phyloP scores from a whole-genome alignment of 768 basidiomycete genomes.

The Boletus reticuloceps region DNA sequence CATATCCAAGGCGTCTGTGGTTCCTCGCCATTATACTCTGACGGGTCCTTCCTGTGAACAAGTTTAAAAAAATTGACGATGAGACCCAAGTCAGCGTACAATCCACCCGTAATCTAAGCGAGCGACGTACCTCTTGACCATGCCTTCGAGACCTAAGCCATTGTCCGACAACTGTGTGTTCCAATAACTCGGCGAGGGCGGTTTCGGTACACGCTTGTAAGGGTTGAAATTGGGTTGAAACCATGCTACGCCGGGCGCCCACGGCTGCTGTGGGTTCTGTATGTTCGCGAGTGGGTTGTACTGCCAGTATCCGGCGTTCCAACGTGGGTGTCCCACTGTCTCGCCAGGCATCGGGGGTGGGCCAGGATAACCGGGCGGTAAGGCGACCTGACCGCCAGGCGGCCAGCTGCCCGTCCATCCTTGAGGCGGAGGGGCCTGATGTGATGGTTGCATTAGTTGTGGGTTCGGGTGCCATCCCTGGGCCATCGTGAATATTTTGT shows the following conservation, averaged over 20 bases:
- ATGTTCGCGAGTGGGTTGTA: slow-evolving; percentile 41
- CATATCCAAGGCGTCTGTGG: slow-evolving; percentile 73
- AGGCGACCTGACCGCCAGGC: slow-evolving; percentile 23
- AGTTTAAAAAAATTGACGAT: background rate
- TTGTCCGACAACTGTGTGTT: slow-evolving; percentile 56
- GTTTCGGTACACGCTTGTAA: slow-evolving; percentile 60
- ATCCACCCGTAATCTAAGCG: background rate
- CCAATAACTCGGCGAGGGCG: slow-evolving; percentile 65
- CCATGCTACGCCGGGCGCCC: slow-evolving; percentile 34
- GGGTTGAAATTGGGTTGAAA: slow-evolving; percentile 47
- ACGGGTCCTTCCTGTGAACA: slow-evolving; percentile 24
- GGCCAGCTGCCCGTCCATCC: slow-evolving; percentile 42
- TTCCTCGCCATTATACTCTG: slow-evolving; percentile 35
- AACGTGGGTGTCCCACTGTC: slow-evolving; percentile 41
- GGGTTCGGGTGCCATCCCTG: slow-evolving; percentile 35
- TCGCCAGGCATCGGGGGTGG: slow-evolving; percentile 59
- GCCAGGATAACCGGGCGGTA: slow-evolving; percentile 37
- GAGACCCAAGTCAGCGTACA: slow-evolving; percentile 7
- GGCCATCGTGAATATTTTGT: slow-evolving; percentile 13
- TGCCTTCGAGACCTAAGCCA: slow-evolving; percentile 60
- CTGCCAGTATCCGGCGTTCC: slow-evolving; percentile 54
- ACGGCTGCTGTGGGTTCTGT: slow-evolving; percentile 27
- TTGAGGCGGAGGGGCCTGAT: slow-evolving; percentile 20
- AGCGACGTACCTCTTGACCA: slow-evolving; percentile 55
- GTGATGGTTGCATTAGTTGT: slow-evolving; percentile 30